These are phyloP conservation scores for Spergularia azorica DNA, from an alignment of 179 eudicot genomes.

Conservation along the genomic window DNA sequence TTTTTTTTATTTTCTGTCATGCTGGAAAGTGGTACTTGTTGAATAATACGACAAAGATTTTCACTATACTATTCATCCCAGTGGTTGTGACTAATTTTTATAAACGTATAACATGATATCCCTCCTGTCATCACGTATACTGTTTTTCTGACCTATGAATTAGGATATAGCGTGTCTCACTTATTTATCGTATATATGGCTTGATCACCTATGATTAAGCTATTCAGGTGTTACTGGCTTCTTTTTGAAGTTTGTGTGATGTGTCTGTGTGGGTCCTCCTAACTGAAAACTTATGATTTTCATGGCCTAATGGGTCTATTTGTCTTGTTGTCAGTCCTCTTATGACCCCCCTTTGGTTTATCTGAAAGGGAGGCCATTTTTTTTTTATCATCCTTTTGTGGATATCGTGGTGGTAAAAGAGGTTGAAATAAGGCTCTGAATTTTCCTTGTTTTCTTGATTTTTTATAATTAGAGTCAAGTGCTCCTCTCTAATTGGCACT, in stretches of 20 bases:
- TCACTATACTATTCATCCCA: background rate
- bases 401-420: background rate
- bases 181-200: background rate
- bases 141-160: background rate
- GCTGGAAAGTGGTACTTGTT: slow-evolving; percentile 2
- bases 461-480: too few species aligned
- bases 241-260: slow-evolving; percentile 1
- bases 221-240: background rate
- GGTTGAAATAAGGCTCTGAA: background rate
- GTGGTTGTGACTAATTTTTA: slow-evolving; percentile 3
- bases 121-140: background rate
- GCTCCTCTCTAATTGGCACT: too few species aligned
- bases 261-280: background rate
- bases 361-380: background rate
- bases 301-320: background rate
- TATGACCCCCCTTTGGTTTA: background rate
- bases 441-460: too few species aligned
- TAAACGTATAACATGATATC: background rate
- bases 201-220: background rate
- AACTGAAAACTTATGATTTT: too few species aligned
- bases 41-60: background rate
- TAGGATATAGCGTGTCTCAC: background rate
- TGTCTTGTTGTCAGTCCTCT: background rate
- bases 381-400: background rate
- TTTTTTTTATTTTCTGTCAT: background rate